These are phyloP conservation scores for Pythium aristosporum DNA, from an alignment of 352 stramenopile genomes.

Conservation along the genomic window DNA sequence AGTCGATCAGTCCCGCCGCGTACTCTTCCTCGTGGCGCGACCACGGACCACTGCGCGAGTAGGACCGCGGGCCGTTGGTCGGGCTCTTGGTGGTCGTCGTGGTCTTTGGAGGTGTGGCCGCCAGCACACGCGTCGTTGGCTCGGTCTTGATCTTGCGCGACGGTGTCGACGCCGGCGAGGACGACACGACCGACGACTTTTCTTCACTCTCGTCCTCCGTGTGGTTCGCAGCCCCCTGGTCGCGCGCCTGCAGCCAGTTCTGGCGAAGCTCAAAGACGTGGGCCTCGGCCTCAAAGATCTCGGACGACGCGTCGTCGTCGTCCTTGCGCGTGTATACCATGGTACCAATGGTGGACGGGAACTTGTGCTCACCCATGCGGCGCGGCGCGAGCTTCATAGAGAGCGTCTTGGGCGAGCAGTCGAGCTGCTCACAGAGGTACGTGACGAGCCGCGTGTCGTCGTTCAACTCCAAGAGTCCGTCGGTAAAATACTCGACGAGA, in stretches of 20 bases:
- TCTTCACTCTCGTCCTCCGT: slow-evolving; percentile 9
- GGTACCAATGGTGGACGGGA: slow-evolving; percentile 55
- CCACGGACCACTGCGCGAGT: slow-evolving; percentile 63
- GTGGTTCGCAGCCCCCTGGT: slow-evolving; percentile 5
- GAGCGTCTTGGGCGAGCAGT: slow-evolving; percentile 51
- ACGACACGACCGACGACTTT: not conserved
- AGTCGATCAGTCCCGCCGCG: slow-evolving; percentile 59
- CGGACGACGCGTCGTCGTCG: slow-evolving; percentile 39
- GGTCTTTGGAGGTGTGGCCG: not conserved
- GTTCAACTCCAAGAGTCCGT: slow-evolving; percentile 46
- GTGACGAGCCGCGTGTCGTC: slow-evolving; percentile 57
- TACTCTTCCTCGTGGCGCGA: slow-evolving; percentile 71
- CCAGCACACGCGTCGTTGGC: not conserved
- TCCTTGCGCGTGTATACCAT: slow-evolving; percentile 51
- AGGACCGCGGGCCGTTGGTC: slow-evolving; percentile 24
- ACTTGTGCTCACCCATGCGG: slow-evolving; percentile 48
- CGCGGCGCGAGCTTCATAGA: slow-evolving; percentile 71
- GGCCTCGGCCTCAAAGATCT: slow-evolving; percentile 52
- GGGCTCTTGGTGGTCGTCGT: slow-evolving; percentile 17
- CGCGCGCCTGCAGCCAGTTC: slow-evolving; percentile 41
- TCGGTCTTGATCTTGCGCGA: slow-evolving; percentile 19
- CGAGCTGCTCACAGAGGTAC: slow-evolving; percentile 60
- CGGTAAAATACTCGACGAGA: slow-evolving; percentile 66
- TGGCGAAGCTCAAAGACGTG: slow-evolving; percentile 47
- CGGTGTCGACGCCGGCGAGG: slow-evolving; percentile 18